Conservation (phyloP, 2,329 filamentous ascomycete species). For the Trichoderma cornu-damae region DNA sequence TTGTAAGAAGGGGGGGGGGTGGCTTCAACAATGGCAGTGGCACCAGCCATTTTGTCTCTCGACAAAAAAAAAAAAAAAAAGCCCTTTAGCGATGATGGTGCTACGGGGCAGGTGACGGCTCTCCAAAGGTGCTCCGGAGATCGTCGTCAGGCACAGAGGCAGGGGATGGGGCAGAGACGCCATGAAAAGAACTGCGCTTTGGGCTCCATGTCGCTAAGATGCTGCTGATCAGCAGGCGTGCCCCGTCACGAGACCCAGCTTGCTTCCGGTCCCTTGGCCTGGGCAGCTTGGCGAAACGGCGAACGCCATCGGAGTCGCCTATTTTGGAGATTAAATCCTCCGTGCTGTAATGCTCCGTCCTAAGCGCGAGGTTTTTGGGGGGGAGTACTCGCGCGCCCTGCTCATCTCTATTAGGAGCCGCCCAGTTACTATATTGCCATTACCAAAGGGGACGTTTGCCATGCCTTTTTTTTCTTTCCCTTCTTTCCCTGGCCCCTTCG, state of each 20-base stretch:
- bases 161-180: slow-evolving; percentile 4
- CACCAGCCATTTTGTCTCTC: not conserved
- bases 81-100: too few relatives aligned
- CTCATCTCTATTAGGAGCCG: too few relatives aligned
- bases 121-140: not conserved
- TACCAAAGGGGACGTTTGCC: too few relatives aligned
- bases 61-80: too few relatives aligned
- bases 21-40: not conserved
- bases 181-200: not conserved
- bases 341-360: too few relatives aligned
- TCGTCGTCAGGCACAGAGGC: slow-evolving; percentile 10
- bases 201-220: slow-evolving; percentile 8
- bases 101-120: too few relatives aligned
- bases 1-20: not conserved
- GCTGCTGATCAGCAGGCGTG: slow-evolving; percentile 13
- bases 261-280: not conserved
- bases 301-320: slow-evolving; percentile 4
- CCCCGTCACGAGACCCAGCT: slow-evolving; percentile 14
- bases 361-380: too few relatives aligned
- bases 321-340: not conserved
- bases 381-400: not conserved
- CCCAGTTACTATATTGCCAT: too few relatives aligned
- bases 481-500: too few relatives aligned
- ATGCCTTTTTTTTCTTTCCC: too few relatives aligned
- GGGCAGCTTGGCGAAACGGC: not conserved